Evolutionary conservation across 345 rosid genomes (phyloP).

Genomic region (Boechera retrofracta): DNA sequence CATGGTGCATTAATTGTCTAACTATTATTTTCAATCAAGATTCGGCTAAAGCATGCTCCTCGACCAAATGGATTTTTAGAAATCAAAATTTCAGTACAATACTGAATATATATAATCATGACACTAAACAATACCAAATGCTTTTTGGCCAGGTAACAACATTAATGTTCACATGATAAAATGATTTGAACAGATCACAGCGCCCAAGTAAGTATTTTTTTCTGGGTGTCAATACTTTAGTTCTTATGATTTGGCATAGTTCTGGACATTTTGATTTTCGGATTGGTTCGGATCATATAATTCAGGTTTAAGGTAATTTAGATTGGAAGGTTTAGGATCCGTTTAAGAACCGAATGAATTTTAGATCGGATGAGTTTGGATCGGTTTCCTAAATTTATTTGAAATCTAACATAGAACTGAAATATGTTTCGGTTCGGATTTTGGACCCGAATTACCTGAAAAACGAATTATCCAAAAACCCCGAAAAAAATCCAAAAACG

Average conservation of each 20-base stretch:
- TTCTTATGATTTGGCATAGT: not conserved
- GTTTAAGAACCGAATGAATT: too few relatives aligned
- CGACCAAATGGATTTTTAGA: conserved; percentile 44
- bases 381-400: too few relatives aligned
- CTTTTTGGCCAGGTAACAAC: conserved; percentile 18
- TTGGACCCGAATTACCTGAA: too few relatives aligned
- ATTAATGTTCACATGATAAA: conserved; percentile 39
- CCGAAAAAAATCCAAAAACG: too few relatives aligned
- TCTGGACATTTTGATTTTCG: too few relatives aligned
- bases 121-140: not conserved
- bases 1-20: conserved; percentile 38
- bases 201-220: not conserved
- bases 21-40: conserved; percentile 30
- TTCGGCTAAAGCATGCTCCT: conserved; percentile 35
- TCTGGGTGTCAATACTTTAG: not conserved
- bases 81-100: conserved; percentile 23
- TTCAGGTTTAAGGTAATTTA: too few relatives aligned
- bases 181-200: conserved; percentile 28
- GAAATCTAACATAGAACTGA: too few relatives aligned
- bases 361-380: too few relatives aligned
- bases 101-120: not conserved
- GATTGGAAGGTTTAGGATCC: too few relatives aligned
- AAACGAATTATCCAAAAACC: too few relatives aligned
- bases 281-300: too few relatives aligned
- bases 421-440: too few relatives aligned